phyloP scores from a whole-genome alignment of 345 rosid genomes.

The Turritis glabra region DNA sequence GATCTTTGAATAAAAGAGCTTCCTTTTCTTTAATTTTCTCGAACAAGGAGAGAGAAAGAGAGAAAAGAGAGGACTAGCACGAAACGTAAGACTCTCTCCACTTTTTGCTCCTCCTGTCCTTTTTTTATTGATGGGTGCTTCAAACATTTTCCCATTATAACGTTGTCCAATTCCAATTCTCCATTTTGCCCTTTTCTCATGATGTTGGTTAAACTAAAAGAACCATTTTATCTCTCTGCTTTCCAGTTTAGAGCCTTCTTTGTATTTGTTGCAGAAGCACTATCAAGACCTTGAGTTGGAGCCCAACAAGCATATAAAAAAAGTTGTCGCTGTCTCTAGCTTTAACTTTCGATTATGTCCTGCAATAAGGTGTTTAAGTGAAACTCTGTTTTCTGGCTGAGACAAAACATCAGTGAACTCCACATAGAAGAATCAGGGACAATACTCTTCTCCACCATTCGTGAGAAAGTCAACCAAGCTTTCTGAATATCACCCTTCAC shows the following conservation, averaged over 20 bases:
- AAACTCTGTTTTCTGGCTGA: conserved; percentile 40
- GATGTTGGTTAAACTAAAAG: too few species aligned
- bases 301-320: background rate
- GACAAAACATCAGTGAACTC: conserved; percentile 54
- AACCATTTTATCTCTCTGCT: conserved; percentile 5
- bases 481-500: conserved; percentile 46
- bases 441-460: conserved; percentile 62
- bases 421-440: conserved; percentile 58
- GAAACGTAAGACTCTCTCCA: conserved; percentile 41
- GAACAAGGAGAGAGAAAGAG: conserved; percentile 1
- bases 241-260: background rate
- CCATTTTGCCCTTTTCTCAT: conserved; percentile 37
- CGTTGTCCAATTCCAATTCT: conserved; percentile 15
- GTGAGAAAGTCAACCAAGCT: conserved; percentile 45
- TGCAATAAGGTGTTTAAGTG: conserved; percentile 35
- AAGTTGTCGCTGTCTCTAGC: background rate
- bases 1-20: conserved; percentile 36
- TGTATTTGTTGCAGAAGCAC: conserved; percentile 3
- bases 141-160: conserved; percentile 33
- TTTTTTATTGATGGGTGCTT: conserved; percentile 29
- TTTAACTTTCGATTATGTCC: conserved; percentile 24
- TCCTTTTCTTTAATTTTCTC: conserved; percentile 9
- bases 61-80: conserved; percentile 36
- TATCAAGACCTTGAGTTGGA: background rate
- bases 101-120: conserved; percentile 38